Evolutionary conservation across 768 basidiomycete genomes (phyloP).

Genomic region (Holtermannia corniformis): DNA sequence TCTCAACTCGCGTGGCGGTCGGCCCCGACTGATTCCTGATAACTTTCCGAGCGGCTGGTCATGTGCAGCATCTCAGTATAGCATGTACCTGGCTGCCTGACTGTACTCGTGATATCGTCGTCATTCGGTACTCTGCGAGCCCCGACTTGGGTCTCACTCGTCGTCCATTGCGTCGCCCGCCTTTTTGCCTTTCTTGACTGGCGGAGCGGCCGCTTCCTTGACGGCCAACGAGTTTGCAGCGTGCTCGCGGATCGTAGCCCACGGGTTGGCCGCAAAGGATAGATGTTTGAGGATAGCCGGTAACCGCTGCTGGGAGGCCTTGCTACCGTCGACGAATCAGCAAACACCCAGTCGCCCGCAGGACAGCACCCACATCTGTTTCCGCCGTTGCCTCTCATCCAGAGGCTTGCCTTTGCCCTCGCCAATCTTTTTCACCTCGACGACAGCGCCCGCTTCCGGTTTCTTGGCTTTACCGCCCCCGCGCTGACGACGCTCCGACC

Average conservation of each 20-base stretch:
- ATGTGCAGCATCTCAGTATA: too few species aligned
- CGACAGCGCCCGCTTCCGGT: too few species aligned
- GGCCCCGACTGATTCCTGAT: too few species aligned
- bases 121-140: too few species aligned
- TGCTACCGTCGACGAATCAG: conserved; percentile 7
- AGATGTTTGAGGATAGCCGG: conserved; percentile 33
- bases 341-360: background rate
- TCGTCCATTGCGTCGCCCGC: background rate
- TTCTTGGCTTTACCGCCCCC: background rate
- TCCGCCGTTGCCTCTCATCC: conserved; percentile 31
- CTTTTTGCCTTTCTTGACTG: background rate
- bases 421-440: conserved; percentile 24
- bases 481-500: background rate
- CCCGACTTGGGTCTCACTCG: too few species aligned
- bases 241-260: conserved; percentile 37
- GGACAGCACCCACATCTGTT: conserved; percentile 30
- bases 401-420: conserved; percentile 35
- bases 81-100: too few species aligned
- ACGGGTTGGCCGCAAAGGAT: conserved; percentile 34
- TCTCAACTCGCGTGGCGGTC: too few species aligned
- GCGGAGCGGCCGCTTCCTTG: conserved; percentile 2
- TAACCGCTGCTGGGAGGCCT: conserved; percentile 18
- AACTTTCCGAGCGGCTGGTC: too few species aligned
- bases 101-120: too few species aligned
- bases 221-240: conserved; percentile 29